Evolutionary conservation across 1,284 basidiomycete species (phyloP), one percentile per base, ranked within the genome.

Genomic region (Sanghuangporus sanghuang): DNA sequence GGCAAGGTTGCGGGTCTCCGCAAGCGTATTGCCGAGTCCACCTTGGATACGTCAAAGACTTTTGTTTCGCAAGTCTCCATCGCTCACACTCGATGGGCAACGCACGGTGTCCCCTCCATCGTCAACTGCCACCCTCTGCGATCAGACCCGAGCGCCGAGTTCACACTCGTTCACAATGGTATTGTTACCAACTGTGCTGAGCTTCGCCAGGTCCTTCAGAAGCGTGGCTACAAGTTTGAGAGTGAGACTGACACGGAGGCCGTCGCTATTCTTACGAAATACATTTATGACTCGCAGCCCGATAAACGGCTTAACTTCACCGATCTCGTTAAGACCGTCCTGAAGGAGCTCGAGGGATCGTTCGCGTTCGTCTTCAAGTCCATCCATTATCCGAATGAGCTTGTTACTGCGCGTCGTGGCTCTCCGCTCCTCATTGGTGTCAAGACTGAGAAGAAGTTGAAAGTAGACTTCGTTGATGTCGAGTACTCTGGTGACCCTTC

Each of bases 351-450:
- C 56, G 95, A 99, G 79, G 97, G 97, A 59, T 98, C 97, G 8
- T 99, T 99, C 72, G 97, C 97, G n/a, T 98, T 99, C 76, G 96
- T 98, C 71, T 98, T 99, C 92, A 99, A 98, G 81, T 98, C 96
- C 16, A 78, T 79, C 44, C 95, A 99, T 81, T 99, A 89, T 84
- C 97, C 97, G 58, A 94, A 96, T 71, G 94, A 99, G 78, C 86
- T 97, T 67, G 95, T 99, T 68, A 92, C 93, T 63, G 94, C 96
- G 65, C 93, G 96, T 71, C 93, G 97, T 72, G 97, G 97, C 72
- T 99, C 96, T 35, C 97, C 97, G 27, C 87, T 99, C 35, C 79
- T 99, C 64, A 90, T 99, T 72, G 97, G 97, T 81, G 96, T 99
- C 75, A 99, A 99, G 90, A 98, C 97, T 40, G 96, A 99, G 76